Percentiles rank a stretch among this genome's conserved stretches.
These are phyloP conservation scores for Kwoniella dendrophila DNA, from an alignment of 768 basidiomycete genomes.

Conservation along the genomic window DNA sequence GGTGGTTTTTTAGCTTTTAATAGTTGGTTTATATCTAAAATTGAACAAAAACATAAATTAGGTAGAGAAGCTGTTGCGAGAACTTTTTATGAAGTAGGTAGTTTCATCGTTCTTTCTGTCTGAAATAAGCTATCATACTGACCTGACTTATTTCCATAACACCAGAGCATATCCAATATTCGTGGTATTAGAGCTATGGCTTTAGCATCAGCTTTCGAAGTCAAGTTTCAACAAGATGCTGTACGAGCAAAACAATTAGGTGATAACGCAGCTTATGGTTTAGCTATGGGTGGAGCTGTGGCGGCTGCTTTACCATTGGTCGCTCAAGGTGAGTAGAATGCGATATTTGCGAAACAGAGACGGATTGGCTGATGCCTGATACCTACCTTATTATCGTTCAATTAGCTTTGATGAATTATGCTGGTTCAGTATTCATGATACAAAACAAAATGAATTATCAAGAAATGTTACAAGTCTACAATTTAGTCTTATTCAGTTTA, in stretches of 20 bases:
- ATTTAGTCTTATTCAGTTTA: constrained; percentile 89
- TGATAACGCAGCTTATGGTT: constrained; percentile 77
- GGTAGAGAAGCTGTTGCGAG: constrained; percentile 82
- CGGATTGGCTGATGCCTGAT: too few species aligned
- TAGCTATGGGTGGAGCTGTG: constrained; percentile 80
- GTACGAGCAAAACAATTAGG: constrained; percentile 69
- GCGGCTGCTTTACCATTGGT: constrained; percentile 82
- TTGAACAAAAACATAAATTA: constrained; percentile 77
- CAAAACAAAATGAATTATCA: constrained; percentile 80
- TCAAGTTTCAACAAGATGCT: constrained; percentile 69
- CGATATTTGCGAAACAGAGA: too few species aligned
- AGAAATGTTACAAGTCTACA: constrained; percentile 85
- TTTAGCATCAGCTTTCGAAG: constrained; percentile 70
- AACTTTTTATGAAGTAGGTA: constrained; percentile 77
- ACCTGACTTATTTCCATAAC: too few species aligned
- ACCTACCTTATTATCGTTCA: too few species aligned
- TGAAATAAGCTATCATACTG: too few species aligned
- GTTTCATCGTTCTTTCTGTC: not conserved
- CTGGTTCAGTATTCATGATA: constrained; percentile 81
- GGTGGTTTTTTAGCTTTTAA: constrained; percentile 73
- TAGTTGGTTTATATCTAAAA: constrained; percentile 68
- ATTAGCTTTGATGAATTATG: constrained; percentile 80
- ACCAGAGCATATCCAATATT: constrained; percentile 76
- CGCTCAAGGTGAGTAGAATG: constrained; percentile 63
- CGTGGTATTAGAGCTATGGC: constrained; percentile 86